Base-by-base conservation (phyloP, 805 yeast species). In the Maudiozyma barnettii region DNA sequence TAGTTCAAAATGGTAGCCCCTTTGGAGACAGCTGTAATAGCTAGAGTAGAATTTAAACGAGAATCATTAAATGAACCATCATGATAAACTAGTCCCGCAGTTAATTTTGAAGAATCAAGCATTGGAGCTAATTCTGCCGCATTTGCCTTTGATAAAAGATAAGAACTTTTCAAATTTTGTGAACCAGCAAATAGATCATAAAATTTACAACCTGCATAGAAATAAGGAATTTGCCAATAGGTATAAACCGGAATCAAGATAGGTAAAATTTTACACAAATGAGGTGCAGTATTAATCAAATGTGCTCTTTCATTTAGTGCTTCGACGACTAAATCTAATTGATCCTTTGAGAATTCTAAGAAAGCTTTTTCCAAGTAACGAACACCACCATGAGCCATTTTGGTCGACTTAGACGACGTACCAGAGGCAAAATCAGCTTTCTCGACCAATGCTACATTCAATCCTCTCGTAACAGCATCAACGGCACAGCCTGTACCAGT, bases 341-440 rank as follows among this genome's bases (percentile, higher is more conserved):
- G 98, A 51, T 82, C 91, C 67, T 86, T 88, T 49, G 95, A 89
- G 45, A 90, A 75, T 70, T 88, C 89, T 78, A 88, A 88, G 59
- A 90, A 79, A 37, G 97, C 97, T 72, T 90, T 90, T 66, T 90
- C 98, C 60, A 90, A 76, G 67, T 90, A 90, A 60, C 98, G 76
- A 39, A 90, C 96, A 65, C 98, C 98, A 55, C 98, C 98, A 64
- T 90, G 98, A 40, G 95, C 96, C 81, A 90, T 85, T 70, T 90
- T 90, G 43, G 98, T 90, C 14, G 95, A 85, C 60, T 89, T 85
- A 33, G 96, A 88, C 8, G 95, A 84, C 14, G 97, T 91, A 39
- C 96, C 96, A 9, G 88, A 75, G 7, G 96, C 95, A 62, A 84
- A 90, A 71, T 90, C 98, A 54, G 79, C 80, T 62, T 83, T 83